Evolutionary conservation across 768 basidiomycete genomes (phyloP).

Genomic region (Cubamyces lactineus): DNA sequence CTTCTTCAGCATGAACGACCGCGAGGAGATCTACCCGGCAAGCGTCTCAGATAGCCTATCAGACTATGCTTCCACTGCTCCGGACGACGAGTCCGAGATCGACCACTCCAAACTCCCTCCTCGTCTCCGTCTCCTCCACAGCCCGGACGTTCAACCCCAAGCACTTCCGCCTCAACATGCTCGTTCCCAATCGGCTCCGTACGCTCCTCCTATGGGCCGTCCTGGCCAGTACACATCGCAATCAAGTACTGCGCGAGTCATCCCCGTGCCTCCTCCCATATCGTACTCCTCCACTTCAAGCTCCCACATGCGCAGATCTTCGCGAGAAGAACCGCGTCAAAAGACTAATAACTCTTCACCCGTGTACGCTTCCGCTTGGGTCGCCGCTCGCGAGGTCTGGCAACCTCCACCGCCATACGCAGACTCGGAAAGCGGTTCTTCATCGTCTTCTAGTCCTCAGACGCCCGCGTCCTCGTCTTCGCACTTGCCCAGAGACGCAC

Average conservation of each 20-base stretch:
- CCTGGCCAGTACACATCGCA: constrained; percentile 10
- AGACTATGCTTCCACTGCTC: constrained; percentile 18
- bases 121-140: constrained; percentile 14
- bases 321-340: constrained; percentile 9
- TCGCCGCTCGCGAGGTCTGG: constrained; percentile 20
- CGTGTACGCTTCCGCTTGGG: constrained; percentile 12
- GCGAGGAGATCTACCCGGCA: constrained; percentile 31
- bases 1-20: constrained; percentile 33
- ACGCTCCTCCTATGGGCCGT: constrained; percentile 11
- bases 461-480: constrained; percentile 24
- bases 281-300: constrained; percentile 13
- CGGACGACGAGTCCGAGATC: constrained; percentile 21
- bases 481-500: constrained; percentile 6
- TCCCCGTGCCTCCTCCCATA: constrained; percentile 19
- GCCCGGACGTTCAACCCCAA: neutral
- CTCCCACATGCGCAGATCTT: constrained; percentile 13
- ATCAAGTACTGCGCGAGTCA: constrained; percentile 17
- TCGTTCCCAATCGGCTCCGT: constrained; percentile 19
- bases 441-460: constrained; percentile 17
- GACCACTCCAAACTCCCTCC: constrained; percentile 22
- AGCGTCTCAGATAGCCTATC: constrained; percentile 23
- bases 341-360: neutral
- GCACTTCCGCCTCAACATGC: neutral
- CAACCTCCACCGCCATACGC: constrained; percentile 23
- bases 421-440: constrained; percentile 21